These are phyloP conservation scores for Populus deltoides DNA, from an alignment of 345 rosid genomes.

Conservation along the genomic window DNA sequence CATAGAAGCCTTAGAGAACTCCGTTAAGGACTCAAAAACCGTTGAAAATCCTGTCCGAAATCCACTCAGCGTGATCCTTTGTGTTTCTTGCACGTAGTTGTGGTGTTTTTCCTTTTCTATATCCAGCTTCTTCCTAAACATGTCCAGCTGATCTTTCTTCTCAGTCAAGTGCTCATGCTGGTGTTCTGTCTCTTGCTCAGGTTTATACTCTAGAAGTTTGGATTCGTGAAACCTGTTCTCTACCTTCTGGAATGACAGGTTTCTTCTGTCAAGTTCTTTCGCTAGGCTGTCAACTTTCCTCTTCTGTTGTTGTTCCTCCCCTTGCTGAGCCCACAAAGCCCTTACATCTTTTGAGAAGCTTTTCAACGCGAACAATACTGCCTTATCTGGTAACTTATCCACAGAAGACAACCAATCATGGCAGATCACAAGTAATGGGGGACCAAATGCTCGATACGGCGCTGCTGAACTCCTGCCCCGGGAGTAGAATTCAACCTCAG, in stretches of 20 bases:
- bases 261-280: slow-evolving; percentile 56
- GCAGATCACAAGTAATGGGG: slow-evolving; percentile 51
- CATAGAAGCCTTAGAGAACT: slow-evolving; percentile 50
- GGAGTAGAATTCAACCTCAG: slow-evolving; percentile 57
- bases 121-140: slow-evolving; percentile 44
- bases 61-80: slow-evolving; percentile 52
- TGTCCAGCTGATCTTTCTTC: slow-evolving; percentile 51
- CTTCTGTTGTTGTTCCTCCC: slow-evolving; percentile 61
- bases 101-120: slow-evolving; percentile 55
- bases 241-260: slow-evolving; percentile 37
- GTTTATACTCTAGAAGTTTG: slow-evolving; percentile 36
- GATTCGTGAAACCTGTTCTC: slow-evolving; percentile 49
- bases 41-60: slow-evolving; percentile 48
- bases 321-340: slow-evolving; percentile 62
- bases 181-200: slow-evolving; percentile 27
- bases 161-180: slow-evolving; percentile 27
- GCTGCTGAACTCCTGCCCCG: slow-evolving; percentile 40
- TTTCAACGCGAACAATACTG: slow-evolving; percentile 45
- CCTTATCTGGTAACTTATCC: slow-evolving; percentile 49
- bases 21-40: slow-evolving; percentile 48
- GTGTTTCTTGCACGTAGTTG: slow-evolving; percentile 50
- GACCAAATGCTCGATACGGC: slow-evolving; percentile 44
- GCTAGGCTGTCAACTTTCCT: slow-evolving; percentile 61
- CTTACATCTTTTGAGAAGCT: slow-evolving; percentile 59
- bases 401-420: slow-evolving; percentile 47